Percentiles rank a stretch among this genome's conserved stretches.
phyloP scores from a whole-genome alignment of 2,329 filamentous ascomycete species.

The Endothia cerciana region DNA sequence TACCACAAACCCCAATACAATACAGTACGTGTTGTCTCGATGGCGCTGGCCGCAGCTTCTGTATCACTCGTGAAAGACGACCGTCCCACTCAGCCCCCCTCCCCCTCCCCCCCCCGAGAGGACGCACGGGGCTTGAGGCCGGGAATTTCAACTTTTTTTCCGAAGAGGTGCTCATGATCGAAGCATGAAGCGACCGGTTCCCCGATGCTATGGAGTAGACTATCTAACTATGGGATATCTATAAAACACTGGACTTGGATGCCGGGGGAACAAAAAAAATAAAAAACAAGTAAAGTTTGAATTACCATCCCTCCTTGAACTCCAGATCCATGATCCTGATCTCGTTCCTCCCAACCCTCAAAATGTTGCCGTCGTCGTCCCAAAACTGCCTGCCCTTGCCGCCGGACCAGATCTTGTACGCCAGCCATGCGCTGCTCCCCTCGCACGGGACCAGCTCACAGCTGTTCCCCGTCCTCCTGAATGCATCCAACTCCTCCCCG shows the following conservation, averaged over 20 bases:
- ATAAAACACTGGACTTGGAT: background rate
- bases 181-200: background rate
- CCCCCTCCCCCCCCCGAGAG: too few species aligned
- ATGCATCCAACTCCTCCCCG: background rate
- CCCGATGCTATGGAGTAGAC: background rate
- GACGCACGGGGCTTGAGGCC: background rate
- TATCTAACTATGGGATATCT: background rate
- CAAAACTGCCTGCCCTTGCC: conserved; percentile 34
- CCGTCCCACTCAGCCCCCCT: too few species aligned
- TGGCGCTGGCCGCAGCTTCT: background rate
- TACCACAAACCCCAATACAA: conserved; percentile 10
- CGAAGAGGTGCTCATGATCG: background rate
- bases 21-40: background rate
- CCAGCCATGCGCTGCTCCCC: conserved; percentile 30
- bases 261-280: background rate
- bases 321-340: conserved; percentile 37
- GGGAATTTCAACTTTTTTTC: too few species aligned
- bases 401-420: conserved; percentile 34
- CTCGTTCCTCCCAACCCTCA: conserved; percentile 32
- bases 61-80: background rate
- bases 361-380: conserved; percentile 31
- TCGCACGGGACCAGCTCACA: conserved; percentile 33
- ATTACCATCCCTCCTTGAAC: conserved; percentile 36
- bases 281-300: background rate
- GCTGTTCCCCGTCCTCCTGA: conserved; percentile 13